A percentile compares a stretch with the other conserved stretches of the same genome.
These are phyloP conservation scores for Oryza glumipatula DNA, from an alignment of 176 grass and related monocot species.

Conservation along the genomic window DNA sequence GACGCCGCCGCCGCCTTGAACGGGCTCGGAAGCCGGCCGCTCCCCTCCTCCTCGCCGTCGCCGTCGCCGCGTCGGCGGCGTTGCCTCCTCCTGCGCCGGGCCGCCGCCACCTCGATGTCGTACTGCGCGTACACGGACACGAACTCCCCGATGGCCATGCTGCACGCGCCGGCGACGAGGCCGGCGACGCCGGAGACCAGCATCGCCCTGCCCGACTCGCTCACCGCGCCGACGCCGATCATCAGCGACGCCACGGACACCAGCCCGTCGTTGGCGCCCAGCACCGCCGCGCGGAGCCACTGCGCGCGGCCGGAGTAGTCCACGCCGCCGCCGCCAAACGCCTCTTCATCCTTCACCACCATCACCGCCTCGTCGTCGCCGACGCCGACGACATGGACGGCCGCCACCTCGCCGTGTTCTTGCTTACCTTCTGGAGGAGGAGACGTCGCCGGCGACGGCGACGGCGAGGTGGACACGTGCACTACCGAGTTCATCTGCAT, in stretches of 20 bases:
- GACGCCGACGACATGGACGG: background rate
- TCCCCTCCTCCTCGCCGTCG: background rate
- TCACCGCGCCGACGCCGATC: constrained; percentile 54
- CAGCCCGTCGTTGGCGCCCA: constrained; percentile 56
- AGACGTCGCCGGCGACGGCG: constrained; percentile 8
- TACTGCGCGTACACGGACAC: constrained; percentile 11
- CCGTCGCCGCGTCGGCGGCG: background rate
- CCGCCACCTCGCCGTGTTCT: constrained; percentile 4
- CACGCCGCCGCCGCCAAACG: background rate
- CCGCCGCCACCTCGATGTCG: constrained; percentile 50
- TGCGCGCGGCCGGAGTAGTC: constrained; percentile 39
- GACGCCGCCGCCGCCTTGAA: constrained; percentile 44
- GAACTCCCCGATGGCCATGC: background rate
- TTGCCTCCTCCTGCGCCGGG: constrained; percentile 26
- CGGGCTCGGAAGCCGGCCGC: constrained; percentile 28
- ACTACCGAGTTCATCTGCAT: constrained; percentile 30
- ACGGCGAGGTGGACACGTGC: background rate
- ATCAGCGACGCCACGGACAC: constrained; percentile 54
- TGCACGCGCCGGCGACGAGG: constrained; percentile 34
- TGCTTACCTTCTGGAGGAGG: background rate
- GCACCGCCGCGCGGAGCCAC: constrained; percentile 58
- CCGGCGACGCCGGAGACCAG: constrained; percentile 51
- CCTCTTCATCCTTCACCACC: background rate
- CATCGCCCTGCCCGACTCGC: constrained; percentile 19
- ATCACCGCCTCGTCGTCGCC: background rate